Conservation (phyloP, 495 filamentous ascomycete species). For the Hypoxylon trugodes region DNA sequence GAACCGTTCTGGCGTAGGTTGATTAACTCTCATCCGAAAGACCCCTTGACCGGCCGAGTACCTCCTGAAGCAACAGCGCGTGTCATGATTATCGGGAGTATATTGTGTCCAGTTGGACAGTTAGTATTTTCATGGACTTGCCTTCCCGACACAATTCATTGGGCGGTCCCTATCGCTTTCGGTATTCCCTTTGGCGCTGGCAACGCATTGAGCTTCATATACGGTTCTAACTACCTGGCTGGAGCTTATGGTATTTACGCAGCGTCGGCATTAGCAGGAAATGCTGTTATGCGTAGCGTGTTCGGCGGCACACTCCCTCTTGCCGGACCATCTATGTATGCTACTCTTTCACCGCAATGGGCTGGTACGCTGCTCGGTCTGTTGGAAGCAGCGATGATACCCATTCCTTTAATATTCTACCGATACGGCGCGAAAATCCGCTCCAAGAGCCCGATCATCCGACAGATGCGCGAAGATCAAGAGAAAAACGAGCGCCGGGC, state of each 20-base stretch:
- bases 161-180: constrained; percentile 76
- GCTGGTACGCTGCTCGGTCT: constrained; percentile 77
- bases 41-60: constrained; percentile 72
- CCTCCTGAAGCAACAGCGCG: constrained; percentile 78
- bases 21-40: constrained; percentile 73
- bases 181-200: constrained; percentile 83
- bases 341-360: constrained; percentile 75
- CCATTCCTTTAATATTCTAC: constrained; percentile 84
- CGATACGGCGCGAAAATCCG: constrained; percentile 76
- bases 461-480: constrained; percentile 74
- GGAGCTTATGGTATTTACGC: constrained; percentile 80
- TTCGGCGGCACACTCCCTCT: constrained; percentile 78
- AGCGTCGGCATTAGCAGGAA: constrained; percentile 80
- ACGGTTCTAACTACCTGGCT: constrained; percentile 79
- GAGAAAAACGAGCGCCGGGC: constrained; percentile 61
- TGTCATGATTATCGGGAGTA: constrained; percentile 73
- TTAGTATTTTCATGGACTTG: constrained; percentile 86
- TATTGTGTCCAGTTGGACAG: constrained; percentile 75
- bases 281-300: constrained; percentile 71
- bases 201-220: constrained; percentile 81
- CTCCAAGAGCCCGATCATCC: constrained; percentile 69
- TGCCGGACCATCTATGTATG: constrained; percentile 77
- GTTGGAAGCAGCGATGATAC: constrained; percentile 73
- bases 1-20: constrained; percentile 78
- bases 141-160: constrained; percentile 73